These are phyloP conservation scores for Vitis vinifera DNA, from an alignment of 164 flowering plant genomes.

Conservation along the genomic window ASM3070453v1 NC_081807.1:707501-708000, in stretches of 20 bases:
- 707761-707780: constrained; percentile 36
- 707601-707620: no score
- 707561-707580: no score
- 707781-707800: constrained; percentile 93
- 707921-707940: constrained; percentile 97
- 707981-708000: background rate
- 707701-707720: no score
- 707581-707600: no score
- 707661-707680: no score
- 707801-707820: constrained; percentile 97
- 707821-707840: constrained; percentile 82
- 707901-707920: constrained; percentile 92
- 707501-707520: no score
- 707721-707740: background rate
- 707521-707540: no score
- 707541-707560: no score
- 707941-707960: constrained; percentile 82
- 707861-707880: constrained; percentile 82
- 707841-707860: constrained; percentile 85
- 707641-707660: no score
- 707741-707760: background rate
- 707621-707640: no score
- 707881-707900: constrained; percentile 89
- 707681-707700: no score
- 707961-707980: background rate